Evolutionary conservation across 23 red algal genomes (phyloP), one percentile per base, ranked within the genome.

Genomic region (Gracilaria gracilis): DNA sequence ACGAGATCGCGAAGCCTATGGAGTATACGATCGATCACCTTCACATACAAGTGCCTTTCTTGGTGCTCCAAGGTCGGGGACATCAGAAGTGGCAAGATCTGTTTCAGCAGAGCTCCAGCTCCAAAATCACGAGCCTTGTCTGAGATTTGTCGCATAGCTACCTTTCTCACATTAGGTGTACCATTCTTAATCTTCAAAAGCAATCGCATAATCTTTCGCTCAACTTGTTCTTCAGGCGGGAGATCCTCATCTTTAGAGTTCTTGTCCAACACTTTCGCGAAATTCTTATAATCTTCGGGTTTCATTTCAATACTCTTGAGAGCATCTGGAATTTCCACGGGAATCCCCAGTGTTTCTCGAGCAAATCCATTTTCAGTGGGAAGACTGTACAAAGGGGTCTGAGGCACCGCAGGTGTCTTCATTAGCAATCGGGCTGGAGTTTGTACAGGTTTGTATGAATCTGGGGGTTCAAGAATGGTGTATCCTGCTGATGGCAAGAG

Each of bases 151-250:
- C 96, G 39, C 84, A 98, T 80, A 17, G 91, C 91, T 72, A 89
- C 88, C 75, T 98, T 98, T 31, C 96, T 69, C 48, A 98, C 75
- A 38, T 85, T 69, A 27, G 91, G 91, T 13, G 85, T 73, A 0
- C 96, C 96, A 36, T 98, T 98, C 82, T 98, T 98, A 83, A 98
- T 92, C 79, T 89, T 95, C 67, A 98, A 64, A 27, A 98, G 64
- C 66, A 98, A 78, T 42, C 81, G 93, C 88, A 98, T 93, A 39
- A 98, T 88, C 35, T 79, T 72, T 66, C 91, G 50, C 49, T 98
- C 91, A 34, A 92, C 89, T 83, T 88, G 75, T 51, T 98, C 92
- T 6, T 72, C 91, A 19, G 44, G 34, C 15, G 96, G 82, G n/a
- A 98, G 40, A 61, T 94, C 96, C 34, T 86, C 94, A 53, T 90